Conservation (phyloP, 2,329 filamentous ascomycete genomes). For the Ophiocordyceps polyrhachis-furcata region DNA sequence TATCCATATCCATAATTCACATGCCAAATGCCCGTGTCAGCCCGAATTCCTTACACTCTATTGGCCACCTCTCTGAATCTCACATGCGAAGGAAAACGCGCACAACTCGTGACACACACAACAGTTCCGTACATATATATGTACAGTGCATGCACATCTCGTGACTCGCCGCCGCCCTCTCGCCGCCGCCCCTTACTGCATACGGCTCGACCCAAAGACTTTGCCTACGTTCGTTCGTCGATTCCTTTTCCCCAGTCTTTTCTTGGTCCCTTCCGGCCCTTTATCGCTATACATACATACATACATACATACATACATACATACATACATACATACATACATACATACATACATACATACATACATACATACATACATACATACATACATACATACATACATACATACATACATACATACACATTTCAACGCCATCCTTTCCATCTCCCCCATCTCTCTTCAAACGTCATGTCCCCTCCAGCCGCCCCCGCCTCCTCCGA, state of each 20-base stretch:
- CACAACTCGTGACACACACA: no score
- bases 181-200: neutral
- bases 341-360: no score
- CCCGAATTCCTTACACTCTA: neutral
- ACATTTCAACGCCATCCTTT: no score
- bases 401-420: no score
- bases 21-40: neutral
- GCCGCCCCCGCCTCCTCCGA: constrained; percentile 4
- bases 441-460: neutral
- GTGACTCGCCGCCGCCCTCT: neutral
- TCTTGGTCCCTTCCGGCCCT: no score
- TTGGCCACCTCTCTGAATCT: constrained; percentile 1
- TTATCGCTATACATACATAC: no score
- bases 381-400: no score
- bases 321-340: no score
- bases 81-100: neutral
- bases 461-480: neutral
- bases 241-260: neutral
- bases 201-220: neutral
- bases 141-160: neutral
- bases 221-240: neutral
- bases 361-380: no score
- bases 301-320: no score
- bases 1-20: no score
- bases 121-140: no score